These are phyloP conservation scores for Rubroshorea leprosula DNA, from an alignment of 345 rosid species.

Conservation along the genomic window DNA sequence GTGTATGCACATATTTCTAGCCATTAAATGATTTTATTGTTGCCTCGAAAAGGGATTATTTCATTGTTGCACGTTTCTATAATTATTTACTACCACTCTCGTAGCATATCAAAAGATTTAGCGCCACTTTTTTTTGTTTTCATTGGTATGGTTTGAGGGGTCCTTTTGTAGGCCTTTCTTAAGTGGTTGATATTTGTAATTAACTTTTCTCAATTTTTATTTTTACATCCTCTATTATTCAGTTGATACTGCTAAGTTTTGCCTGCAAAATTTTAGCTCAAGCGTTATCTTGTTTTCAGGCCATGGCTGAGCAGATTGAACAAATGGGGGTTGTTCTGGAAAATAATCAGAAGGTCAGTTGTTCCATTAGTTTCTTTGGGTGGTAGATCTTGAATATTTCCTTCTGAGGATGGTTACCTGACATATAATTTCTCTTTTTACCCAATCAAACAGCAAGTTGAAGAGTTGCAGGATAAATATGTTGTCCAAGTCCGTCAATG, in stretches of 20 bases:
- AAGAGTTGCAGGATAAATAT: slow-evolving; percentile 76
- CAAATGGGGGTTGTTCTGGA: slow-evolving; percentile 69
- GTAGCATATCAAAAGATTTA: too few species aligned
- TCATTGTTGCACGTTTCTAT: not conserved
- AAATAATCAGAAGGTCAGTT: slow-evolving; percentile 72
- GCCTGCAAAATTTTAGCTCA: not conserved
- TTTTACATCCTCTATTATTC: not conserved
- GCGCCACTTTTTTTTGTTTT: too few species aligned
- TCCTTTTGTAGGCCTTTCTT: too few species aligned
- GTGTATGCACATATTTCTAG: not conserved
- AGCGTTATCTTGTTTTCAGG: slow-evolving; percentile 44
- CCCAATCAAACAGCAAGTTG: slow-evolving; percentile 59
- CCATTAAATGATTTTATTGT: too few species aligned
- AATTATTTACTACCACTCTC: too few species aligned
- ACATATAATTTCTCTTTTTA: not conserved
- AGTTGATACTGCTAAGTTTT: not conserved
- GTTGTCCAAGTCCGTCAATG: slow-evolving; percentile 61
- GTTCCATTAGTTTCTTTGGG: not conserved
- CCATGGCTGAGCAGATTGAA: slow-evolving; percentile 92
- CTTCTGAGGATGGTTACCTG: not conserved
- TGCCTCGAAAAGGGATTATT: too few species aligned
- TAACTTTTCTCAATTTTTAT: too few species aligned
- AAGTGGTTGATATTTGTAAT: too few species aligned
- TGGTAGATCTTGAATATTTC: not conserved
- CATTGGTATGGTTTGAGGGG: too few species aligned